Conservation (phyloP, 371 early-diverging fungal species). For the Circinella umbellata region DNA sequence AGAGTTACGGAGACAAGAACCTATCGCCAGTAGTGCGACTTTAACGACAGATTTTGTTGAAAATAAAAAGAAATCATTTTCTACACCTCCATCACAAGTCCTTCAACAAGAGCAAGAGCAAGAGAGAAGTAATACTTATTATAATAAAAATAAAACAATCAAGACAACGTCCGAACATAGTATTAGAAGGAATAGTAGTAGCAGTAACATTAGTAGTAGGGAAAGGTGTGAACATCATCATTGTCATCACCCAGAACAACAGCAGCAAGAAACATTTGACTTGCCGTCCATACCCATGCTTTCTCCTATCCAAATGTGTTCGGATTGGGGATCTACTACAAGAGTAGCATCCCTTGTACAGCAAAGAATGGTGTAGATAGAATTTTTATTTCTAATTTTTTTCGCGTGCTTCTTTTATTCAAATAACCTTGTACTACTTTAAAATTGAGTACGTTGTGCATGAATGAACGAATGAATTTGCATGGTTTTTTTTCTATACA, state of each 20-base stretch:
- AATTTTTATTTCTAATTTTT: not conserved
- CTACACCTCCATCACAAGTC: not conserved
- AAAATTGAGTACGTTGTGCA: too few species aligned
- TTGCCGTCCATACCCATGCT: constrained; percentile 22
- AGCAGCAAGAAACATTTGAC: constrained; percentile 9
- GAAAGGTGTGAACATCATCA: too few species aligned
- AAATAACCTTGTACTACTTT: not conserved
- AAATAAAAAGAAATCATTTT: not conserved
- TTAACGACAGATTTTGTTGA: not conserved
- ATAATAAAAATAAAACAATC: too few species aligned
- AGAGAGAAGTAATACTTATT: too few species aligned
- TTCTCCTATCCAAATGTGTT: constrained; percentile 20
- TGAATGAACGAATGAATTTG: too few species aligned
- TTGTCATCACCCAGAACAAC: not conserved
- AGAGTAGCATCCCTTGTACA: constrained; percentile 2
- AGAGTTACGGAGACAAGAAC: not conserved
- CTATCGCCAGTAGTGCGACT: too few species aligned
- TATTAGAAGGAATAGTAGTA: not conserved
- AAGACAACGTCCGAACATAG: not conserved
- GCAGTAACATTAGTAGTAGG: not conserved
- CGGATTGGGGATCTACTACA: constrained; percentile 12
- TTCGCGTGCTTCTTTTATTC: not conserved
- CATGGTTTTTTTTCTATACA: too few species aligned
- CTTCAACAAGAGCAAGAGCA: too few species aligned
- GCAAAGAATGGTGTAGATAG: constrained; percentile 12